Conservation (phyloP, 176 grass and related monocot species). For the Pontederia paniculata region DNA sequence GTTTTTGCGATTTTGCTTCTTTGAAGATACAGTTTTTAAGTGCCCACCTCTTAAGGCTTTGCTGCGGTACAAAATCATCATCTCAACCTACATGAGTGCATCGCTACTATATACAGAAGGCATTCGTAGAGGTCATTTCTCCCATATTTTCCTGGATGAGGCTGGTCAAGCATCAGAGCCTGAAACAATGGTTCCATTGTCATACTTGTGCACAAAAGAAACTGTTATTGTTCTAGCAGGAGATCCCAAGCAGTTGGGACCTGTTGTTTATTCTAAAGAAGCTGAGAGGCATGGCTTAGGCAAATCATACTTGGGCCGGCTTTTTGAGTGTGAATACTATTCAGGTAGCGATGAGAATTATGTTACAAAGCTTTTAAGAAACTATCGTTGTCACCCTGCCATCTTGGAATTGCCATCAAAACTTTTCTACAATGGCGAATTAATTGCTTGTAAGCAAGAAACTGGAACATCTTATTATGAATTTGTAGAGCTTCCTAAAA, state of each 20-base stretch:
- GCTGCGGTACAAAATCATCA: conserved; percentile 55
- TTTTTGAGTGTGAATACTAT: conserved; percentile 53
- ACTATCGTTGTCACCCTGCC: conserved; percentile 92
- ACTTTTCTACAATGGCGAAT: conserved; percentile 60
- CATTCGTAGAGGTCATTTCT: conserved; percentile 60
- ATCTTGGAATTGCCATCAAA: conserved; percentile 81
- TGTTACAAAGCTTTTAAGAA: conserved; percentile 62
- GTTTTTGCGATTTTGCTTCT: conserved; percentile 78
- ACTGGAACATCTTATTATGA: conserved; percentile 36
- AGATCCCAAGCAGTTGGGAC: conserved; percentile 81
- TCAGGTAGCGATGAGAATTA: conserved; percentile 40
- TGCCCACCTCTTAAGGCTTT: conserved; percentile 73
- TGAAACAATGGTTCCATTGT: conserved; percentile 74
- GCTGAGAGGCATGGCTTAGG: conserved; percentile 60
- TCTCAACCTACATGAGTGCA: conserved; percentile 82
- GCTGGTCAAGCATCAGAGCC: conserved; percentile 90
- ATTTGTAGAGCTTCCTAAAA: conserved; percentile 53
- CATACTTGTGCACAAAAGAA: conserved; percentile 40
- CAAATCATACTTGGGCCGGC: conserved; percentile 53
- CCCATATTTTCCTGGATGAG: conserved; percentile 91
- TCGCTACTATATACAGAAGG: conserved; percentile 53
- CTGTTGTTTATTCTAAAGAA: conserved; percentile 58
- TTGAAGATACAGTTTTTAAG: conserved; percentile 57
- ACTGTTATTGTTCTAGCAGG: conserved; percentile 89
- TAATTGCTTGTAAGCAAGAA: conserved; percentile 60